phyloP scores from a whole-genome alignment of 768 basidiomycete genomes.

The Tricholoma hemisulphureum region DNA sequence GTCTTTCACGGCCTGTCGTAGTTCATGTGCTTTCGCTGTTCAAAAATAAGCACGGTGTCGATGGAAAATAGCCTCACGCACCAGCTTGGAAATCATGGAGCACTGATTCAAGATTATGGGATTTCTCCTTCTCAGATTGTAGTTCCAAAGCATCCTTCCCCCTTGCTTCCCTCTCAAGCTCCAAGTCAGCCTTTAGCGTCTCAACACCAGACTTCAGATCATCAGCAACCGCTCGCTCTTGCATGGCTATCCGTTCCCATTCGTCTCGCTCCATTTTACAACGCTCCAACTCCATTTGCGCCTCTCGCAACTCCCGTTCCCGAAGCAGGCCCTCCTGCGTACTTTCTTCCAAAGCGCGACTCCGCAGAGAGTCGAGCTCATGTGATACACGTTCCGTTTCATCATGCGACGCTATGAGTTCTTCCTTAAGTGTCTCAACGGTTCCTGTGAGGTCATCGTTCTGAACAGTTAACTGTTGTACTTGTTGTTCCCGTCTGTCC shows the following conservation, averaged over 20 bases:
- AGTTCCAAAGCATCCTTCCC: conserved; percentile 56
- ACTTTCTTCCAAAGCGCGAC: conserved; percentile 60
- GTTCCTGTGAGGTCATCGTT: conserved; percentile 72
- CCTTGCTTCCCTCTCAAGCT: conserved; percentile 59
- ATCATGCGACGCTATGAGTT: conserved; percentile 71
- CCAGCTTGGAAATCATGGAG: conserved; percentile 94
- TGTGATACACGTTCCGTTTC: conserved; percentile 69
- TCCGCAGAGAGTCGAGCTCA: conserved; percentile 70
- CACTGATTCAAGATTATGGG: conserved; percentile 85
- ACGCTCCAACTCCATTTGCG: conserved; percentile 84
- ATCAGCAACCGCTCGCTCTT: conserved; percentile 72
- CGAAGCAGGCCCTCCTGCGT: conserved; percentile 67
- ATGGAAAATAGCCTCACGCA: conserved; percentile 36
- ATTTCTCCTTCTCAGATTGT: conserved; percentile 69
- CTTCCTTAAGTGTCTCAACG: conserved; percentile 75
- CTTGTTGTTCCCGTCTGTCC: conserved; percentile 83
- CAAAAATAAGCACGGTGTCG: conserved; percentile 8
- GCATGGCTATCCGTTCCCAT: conserved; percentile 49
- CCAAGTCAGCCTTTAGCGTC: conserved; percentile 59
- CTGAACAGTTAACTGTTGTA: conserved; percentile 75
- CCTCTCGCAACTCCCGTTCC: conserved; percentile 80
- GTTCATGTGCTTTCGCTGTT: conserved; percentile 86
- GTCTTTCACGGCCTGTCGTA: conserved; percentile 80
- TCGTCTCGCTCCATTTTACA: conserved; percentile 76
- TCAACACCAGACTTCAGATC: conserved; percentile 61